Evolutionary conservation across 139 green algal species (phyloP).

Genomic region (Edaphochlamys debaryana): DNA sequence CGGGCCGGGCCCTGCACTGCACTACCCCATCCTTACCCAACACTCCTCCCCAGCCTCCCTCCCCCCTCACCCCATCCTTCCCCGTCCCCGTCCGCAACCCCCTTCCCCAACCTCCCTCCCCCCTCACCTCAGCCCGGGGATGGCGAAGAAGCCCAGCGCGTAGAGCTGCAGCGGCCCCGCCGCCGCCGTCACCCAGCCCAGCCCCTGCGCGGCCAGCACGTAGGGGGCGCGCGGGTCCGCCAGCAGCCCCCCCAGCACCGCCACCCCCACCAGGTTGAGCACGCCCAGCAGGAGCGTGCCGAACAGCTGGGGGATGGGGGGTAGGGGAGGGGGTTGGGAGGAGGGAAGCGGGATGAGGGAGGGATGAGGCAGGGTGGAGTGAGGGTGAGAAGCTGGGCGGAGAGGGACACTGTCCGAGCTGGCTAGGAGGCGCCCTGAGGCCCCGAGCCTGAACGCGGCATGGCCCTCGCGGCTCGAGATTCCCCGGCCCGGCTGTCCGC

Average conservation of each 20-base stretch:
- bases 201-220: conserved; percentile 31
- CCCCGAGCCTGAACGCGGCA: too few relatives aligned
- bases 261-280: conserved; percentile 91
- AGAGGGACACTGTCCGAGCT: too few relatives aligned
- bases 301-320: conserved; percentile 57
- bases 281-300: conserved; percentile 71
- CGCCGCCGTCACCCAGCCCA: conserved; percentile 39
- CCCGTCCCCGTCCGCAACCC: background rate
- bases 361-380: conserved; percentile 16
- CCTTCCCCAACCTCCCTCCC: background rate
- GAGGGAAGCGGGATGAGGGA: background rate
- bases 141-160: conserved; percentile 88
- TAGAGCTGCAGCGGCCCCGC: conserved; percentile 79
- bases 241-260: conserved; percentile 66
- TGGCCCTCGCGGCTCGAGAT: too few relatives aligned
- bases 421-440: too few relatives aligned
- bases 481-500: too few relatives aligned
- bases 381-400: background rate
- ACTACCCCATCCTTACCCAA: too few relatives aligned
- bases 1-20: too few relatives aligned
- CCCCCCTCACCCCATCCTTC: background rate
- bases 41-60: too few relatives aligned
- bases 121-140: conserved; percentile 76
- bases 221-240: background rate
- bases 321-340: background rate